Conservation (phyloP, 2,329 filamentous ascomycete species). For the Zasmidium cellare region DNA sequence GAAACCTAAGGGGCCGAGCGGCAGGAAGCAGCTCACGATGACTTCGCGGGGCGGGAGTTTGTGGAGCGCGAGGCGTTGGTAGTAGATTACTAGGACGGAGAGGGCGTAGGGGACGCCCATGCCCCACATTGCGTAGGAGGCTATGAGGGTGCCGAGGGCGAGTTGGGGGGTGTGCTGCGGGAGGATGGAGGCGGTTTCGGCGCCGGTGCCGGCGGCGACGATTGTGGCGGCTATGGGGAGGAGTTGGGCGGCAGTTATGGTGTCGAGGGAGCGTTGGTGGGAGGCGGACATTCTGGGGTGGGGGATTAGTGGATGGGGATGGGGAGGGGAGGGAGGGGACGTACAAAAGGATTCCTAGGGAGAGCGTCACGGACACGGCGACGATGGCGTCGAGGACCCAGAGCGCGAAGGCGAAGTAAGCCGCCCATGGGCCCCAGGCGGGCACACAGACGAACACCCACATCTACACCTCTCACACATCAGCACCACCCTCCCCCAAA, state of each 20-base stretch:
- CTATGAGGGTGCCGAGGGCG: slow-evolving; percentile 63
- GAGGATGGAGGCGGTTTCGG: slow-evolving; percentile 60
- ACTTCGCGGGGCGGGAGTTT: slow-evolving; percentile 66
- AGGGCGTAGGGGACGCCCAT: slow-evolving; percentile 62
- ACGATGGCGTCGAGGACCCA: slow-evolving; percentile 52
- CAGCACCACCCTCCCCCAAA: not conserved
- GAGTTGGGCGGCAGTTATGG: slow-evolving; percentile 64
- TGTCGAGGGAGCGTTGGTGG: slow-evolving; percentile 43
- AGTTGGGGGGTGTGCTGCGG: slow-evolving; percentile 53
- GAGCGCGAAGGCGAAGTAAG: slow-evolving; percentile 45
- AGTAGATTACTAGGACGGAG: slow-evolving; percentile 66
- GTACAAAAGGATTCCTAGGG: slow-evolving; percentile 42
- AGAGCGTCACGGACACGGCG: slow-evolving; percentile 37
- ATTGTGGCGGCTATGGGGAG: slow-evolving; percentile 67
- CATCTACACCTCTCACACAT: slow-evolving; percentile 9
- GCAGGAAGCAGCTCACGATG: slow-evolving; percentile 67
- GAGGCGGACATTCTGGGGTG: slow-evolving; percentile 14
- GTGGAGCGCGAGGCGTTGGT: slow-evolving; percentile 66
- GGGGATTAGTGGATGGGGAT: not conserved
- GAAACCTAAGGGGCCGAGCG: slow-evolving; percentile 66
- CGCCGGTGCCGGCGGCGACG: slow-evolving; percentile 64
- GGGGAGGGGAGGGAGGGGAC: not conserved
- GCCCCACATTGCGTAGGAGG: slow-evolving; percentile 69
- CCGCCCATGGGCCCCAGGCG: slow-evolving; percentile 45
- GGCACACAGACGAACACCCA: slow-evolving; percentile 31